Base-by-base conservation (phyloP, 2,329 filamentous ascomycete species). In the Phymatotrichopsis omnivora region DNA sequence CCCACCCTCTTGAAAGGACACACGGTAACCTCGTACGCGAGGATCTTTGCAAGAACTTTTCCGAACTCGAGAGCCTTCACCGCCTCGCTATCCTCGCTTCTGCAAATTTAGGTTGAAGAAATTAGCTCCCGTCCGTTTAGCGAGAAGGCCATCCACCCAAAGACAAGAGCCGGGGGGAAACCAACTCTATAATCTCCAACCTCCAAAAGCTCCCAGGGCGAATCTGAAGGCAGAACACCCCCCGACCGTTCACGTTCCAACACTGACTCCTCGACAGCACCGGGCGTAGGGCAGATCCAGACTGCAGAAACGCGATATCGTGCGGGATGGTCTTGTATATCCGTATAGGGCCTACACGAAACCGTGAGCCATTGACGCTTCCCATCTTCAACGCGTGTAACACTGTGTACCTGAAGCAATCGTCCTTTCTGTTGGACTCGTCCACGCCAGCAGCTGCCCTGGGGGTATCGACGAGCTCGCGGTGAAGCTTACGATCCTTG, bases 271-370 rank as follows among this genome's bases (percentile, higher is more conserved):
- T 52, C 10, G 51, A 48, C 32, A 56, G 37, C 6, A 56, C 32
- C 25, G 53, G 53, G 20, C 44, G 49, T 17, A 54, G 19, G 14
- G 49, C 49, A 7, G 48, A 43, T 19, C 53, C 53, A 14, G 52
- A 54, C 27, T 56, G 53, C 2, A 56, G 31, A 35, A 56, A 56
- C 31, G 53, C 53, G 37, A 54, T 42, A 37, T 56, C 44, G 22
- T 56, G 53, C 14, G 53, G 53, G 22, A 54, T 51, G 17, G 53
- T 52, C 23, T 48, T 52, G 39, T 56, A 56, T 10, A 56, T 54
- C 22, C 51, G 43, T 27, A 56, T 42, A 29, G 49, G 49, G 8
- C 53, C 52, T 54, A 14, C 4, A n/a, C 7, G 11, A 16, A 11
- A 28, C 14, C 22, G n/a, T 36, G 17, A 23, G 16, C n/a, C 12